Evolutionary conservation across 2,329 filamentous ascomycete species (phyloP).

Genomic region (Fusarium odoratissimum): DNA sequence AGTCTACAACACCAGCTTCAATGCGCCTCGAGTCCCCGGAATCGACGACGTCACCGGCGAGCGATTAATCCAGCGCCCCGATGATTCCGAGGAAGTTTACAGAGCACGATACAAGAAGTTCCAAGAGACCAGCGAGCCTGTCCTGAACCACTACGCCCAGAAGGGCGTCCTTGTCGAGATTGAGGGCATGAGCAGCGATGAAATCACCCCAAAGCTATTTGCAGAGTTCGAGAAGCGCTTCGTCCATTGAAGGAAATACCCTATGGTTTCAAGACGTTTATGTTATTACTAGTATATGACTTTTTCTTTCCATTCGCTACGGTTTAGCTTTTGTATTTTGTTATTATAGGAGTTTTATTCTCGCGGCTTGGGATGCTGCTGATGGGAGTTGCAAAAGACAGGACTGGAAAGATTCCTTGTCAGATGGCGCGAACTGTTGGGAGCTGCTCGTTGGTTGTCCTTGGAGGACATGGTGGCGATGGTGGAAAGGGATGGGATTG

Average conservation of each 20-base stretch:
- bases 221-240: conserved; percentile 85
- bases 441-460: conserved; percentile 13
- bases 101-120: conserved; percentile 83
- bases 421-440: conserved; percentile 24
- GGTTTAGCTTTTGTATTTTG: conserved; percentile 9
- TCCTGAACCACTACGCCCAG: conserved; percentile 89
- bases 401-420: conserved; percentile 18
- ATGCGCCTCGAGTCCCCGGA: conserved; percentile 82
- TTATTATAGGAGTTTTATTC: conserved; percentile 38
- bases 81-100: conserved; percentile 91
- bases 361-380: conserved; percentile 39
- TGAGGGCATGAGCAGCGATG: conserved; percentile 88
- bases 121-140: conserved; percentile 83
- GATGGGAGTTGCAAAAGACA: conserved; percentile 34
- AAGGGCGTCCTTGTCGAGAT: conserved; percentile 89
- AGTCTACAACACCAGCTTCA: conserved; percentile 95
- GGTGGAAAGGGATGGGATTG: conserved; percentile 9
- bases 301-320: conserved; percentile 16
- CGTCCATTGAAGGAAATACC: conserved; percentile 40
- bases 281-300: conserved; percentile 15
- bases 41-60: conserved; percentile 94
- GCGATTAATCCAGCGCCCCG: conserved; percentile 80
- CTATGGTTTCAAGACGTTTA: conserved; percentile 20
- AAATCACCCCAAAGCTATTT: conserved; percentile 92
- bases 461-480: conserved; percentile 14